phyloP scores from a whole-genome alignment of 2,329 filamentous ascomycete species.

The Metarhizium brunneum region DNA sequence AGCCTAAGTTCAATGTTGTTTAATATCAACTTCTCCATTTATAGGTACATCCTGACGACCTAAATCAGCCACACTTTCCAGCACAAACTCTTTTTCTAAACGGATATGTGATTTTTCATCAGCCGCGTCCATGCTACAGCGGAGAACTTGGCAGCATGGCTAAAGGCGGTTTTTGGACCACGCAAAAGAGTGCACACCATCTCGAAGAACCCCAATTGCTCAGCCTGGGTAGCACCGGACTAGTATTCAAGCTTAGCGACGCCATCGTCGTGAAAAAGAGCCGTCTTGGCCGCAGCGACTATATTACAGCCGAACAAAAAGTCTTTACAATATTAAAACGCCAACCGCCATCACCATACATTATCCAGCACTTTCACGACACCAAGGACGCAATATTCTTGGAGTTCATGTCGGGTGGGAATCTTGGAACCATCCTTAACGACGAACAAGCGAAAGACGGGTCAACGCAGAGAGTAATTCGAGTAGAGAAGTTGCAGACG shows the following conservation, averaged over 20 bases:
- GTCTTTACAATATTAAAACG: constrained; percentile 6
- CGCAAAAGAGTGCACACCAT: background rate
- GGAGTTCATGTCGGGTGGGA: constrained; percentile 3
- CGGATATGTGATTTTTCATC: background rate
- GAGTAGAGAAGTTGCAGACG: constrained; percentile 4
- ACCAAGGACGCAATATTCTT: constrained; percentile 7
- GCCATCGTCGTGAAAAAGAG: constrained; percentile 8
- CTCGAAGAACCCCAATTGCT: constrained; percentile 2
- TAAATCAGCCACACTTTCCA: background rate
- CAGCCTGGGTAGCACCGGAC: constrained; percentile 8
- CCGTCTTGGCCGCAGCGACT: constrained; percentile 3
- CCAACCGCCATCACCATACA: constrained; percentile 8
- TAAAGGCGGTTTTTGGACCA: background rate
- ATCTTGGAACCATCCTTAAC: background rate
- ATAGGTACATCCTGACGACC: too few relatives aligned
- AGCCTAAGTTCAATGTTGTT: too few relatives aligned
- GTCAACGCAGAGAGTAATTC: constrained; percentile 1
- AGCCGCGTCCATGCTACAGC: background rate
- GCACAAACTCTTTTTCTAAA: background rate
- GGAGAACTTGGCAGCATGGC: background rate
- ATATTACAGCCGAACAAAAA: constrained; percentile 2
- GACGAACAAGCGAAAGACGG: background rate
- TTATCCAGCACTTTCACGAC: constrained; percentile 5
- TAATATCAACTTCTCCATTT: too few relatives aligned
- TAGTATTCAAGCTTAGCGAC: constrained; percentile 6